A percentile compares a stretch with the other conserved stretches of the same genome.
These are phyloP conservation scores for Agaricus sinodeliciosus DNA, from an alignment of 768 basidiomycete species.

Conservation along the genomic window DNA sequence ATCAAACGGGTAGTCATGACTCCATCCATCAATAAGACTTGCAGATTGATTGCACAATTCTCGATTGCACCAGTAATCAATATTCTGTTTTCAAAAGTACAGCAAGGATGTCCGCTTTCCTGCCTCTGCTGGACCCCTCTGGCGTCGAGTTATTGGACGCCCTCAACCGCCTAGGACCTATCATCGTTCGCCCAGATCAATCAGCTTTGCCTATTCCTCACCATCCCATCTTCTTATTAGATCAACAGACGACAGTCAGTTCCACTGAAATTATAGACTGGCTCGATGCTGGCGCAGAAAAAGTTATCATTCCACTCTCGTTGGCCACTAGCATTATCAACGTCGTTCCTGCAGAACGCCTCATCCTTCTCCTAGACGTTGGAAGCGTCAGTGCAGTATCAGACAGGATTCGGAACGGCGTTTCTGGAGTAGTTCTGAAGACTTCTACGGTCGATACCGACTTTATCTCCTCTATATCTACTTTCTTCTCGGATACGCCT, in stretches of 20 bases:
- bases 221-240: conserved; percentile 43
- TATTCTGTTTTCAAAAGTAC: conserved; percentile 1
- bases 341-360: conserved; percentile 60
- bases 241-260: conserved; percentile 41
- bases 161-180: conserved; percentile 70
- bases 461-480: conserved; percentile 68
- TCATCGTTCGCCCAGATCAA: conserved; percentile 45
- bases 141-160: conserved; percentile 46
- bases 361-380: conserved; percentile 73
- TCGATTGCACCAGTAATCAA: background rate
- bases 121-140: conserved; percentile 51
- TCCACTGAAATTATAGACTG: conserved; percentile 51
- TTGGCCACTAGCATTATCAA: conserved; percentile 62
- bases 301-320: conserved; percentile 68
- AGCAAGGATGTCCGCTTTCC: conserved; percentile 41
- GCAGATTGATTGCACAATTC: too few species aligned
- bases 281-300: conserved; percentile 77
- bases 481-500: conserved; percentile 59
- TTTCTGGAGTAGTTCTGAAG: conserved; percentile 78
- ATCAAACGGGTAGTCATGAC: background rate
- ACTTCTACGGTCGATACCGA: conserved; percentile 66
- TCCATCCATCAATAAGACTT: background rate
- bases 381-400: conserved; percentile 69
- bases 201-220: conserved; percentile 25
- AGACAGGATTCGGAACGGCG: conserved; percentile 63